phyloP scores from a whole-genome alignment of 73 alveolate genomes.

The Uronychia setigera region DNA sequence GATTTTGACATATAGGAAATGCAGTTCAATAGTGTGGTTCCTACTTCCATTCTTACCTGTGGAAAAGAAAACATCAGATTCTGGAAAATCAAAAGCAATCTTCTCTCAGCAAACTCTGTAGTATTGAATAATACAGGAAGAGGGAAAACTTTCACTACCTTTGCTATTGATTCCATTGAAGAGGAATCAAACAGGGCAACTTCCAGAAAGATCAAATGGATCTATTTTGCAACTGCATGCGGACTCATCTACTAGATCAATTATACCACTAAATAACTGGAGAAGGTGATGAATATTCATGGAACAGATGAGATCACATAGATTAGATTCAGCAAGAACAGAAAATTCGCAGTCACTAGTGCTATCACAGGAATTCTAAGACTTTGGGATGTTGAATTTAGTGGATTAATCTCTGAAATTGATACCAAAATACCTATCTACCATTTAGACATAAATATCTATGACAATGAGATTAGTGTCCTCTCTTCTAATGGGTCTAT shows the following conservation, averaged over 20 bases:
- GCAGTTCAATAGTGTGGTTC: constrained; percentile 20
- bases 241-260: constrained; percentile 58
- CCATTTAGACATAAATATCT: constrained; percentile 12
- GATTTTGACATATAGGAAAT: constrained; percentile 52
- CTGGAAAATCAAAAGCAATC: constrained; percentile 63
- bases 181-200: constrained; percentile 7
- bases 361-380: constrained; percentile 47
- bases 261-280: constrained; percentile 48
- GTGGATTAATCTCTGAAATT: constrained; percentile 49
- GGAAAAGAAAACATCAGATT: constrained; percentile 72
- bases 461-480: constrained; percentile 35
- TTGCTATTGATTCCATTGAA: constrained; percentile 22
- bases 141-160: constrained; percentile 48
- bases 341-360: constrained; percentile 53
- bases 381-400: constrained; percentile 59
- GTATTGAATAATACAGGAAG: constrained; percentile 53
- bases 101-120: constrained; percentile 52
- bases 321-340: constrained; percentile 20
- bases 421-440: constrained; percentile 42
- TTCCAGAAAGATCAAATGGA: constrained; percentile 33
- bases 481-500: constrained; percentile 35
- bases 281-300: constrained; percentile 59
- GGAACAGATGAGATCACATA: constrained; percentile 40
- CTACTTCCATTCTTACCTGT: constrained; percentile 46
- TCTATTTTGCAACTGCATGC: constrained; percentile 52